phyloP scores from a whole-genome alignment of 352 stramenopile genomes.

The Phytopythium ostracodes region DNA sequence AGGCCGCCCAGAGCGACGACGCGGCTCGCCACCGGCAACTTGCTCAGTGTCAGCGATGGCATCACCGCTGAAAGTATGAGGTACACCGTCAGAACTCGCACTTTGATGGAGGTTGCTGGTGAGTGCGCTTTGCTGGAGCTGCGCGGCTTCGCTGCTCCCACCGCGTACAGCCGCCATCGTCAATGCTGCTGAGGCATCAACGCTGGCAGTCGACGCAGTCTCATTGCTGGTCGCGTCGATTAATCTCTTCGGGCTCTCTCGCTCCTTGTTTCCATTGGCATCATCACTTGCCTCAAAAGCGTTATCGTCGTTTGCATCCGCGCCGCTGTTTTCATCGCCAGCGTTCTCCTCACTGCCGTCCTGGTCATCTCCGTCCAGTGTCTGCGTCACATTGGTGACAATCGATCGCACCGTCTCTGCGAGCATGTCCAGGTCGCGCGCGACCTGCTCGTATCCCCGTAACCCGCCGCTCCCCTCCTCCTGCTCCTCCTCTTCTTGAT shows the following conservation, averaged over 20 bases:
- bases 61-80: too few species aligned
- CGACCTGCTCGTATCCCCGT: conserved; percentile 9
- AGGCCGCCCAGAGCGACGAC: neutral
- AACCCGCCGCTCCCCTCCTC: neutral
- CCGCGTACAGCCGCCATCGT: too few species aligned
- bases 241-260: neutral
- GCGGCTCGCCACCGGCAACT: neutral
- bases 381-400: conserved; percentile 26
- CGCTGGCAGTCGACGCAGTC: neutral
- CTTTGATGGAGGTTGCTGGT: too few species aligned
- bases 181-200: too few species aligned
- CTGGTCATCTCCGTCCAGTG: neutral
- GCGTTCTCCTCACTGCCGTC: neutral
- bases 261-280: neutral
- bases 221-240: neutral
- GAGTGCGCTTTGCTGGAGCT: too few species aligned
- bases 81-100: too few species aligned
- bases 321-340: neutral
- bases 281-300: neutral
- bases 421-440: conserved; percentile 51
- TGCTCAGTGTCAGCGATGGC: neutral
- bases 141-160: too few species aligned
- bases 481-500: neutral
- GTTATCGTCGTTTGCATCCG: neutral
- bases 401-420: conserved; percentile 57